phyloP scores from a whole-genome alignment of 345 rosid genomes.

The Pistacia integerrima region DNA sequence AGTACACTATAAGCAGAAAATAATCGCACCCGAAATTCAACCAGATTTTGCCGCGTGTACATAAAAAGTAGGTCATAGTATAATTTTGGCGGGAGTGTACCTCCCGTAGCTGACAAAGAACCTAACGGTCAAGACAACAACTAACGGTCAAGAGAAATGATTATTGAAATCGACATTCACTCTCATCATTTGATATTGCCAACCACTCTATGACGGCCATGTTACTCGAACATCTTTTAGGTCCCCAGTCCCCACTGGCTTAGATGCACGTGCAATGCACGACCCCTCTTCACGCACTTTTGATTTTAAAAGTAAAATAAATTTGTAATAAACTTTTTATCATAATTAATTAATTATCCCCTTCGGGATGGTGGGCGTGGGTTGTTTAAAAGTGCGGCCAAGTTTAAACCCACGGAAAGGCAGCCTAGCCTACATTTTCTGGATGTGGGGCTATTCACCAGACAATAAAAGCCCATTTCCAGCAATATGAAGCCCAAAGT shows the following conservation, averaged over 20 bases:
- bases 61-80: neutral
- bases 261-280: too few relatives aligned
- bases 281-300: too few relatives aligned
- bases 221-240: too few relatives aligned
- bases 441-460: neutral
- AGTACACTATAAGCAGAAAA: neutral
- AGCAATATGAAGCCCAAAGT: neutral
- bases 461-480: neutral
- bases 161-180: neutral
- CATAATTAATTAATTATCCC: too few relatives aligned
- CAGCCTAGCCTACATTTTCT: neutral
- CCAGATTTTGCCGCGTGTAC: neutral
- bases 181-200: slow-evolving; percentile 14
- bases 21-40: neutral
- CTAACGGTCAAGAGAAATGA: slow-evolving; percentile 34
- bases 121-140: slow-evolving; percentile 36
- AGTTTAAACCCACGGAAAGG: neutral
- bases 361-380: too few relatives aligned
- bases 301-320: too few relatives aligned
- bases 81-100: slow-evolving; percentile 27
- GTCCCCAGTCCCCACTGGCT: too few relatives aligned
- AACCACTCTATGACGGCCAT: neutral
- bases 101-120: neutral
- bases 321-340: too few relatives aligned
- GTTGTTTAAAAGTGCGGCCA: too few relatives aligned